Evolutionary conservation across 2,329 filamentous ascomycete species (phyloP), one percentile per base, ranked within the genome.

Genomic region (Sarocladiaceae sp.): DNA sequence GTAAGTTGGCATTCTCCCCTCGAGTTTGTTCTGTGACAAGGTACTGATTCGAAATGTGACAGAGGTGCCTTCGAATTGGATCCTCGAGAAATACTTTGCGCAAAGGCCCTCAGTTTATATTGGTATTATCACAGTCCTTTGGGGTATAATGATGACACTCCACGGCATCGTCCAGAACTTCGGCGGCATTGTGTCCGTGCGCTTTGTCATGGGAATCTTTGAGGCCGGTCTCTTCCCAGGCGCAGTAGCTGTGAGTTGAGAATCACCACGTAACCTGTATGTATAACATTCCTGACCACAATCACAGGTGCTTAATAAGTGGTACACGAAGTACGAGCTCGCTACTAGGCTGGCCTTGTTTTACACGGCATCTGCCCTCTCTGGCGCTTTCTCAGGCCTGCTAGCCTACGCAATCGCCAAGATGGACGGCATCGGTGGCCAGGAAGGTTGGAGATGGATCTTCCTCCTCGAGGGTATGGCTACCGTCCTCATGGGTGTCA

Each of bases 81-180:
- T 48, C 5, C 15, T 48, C 4, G 26, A 25, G 18, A 74, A 74
- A 3, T 69, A 84, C 56, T 55, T 52, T 13, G 10, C 29, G 8
- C 29, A 33, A 10, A 72, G 78, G 1, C 84, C 84, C 0, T 82
- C 78, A 29, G 65, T 84, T 35, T 88, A 87, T 59, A 73, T 86
- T 39, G 80, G 83, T 1, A 65, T 75, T 3, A 86, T 87, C 54
- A 86, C 87, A 75, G 62, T 81, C 3, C 62, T 76, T 8, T 75
- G 60, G 60, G 58, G 56, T 10, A 40, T 59, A n/a, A 53, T 56
- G 39, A 55, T 60, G 60, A 60, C 59, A 1, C 53, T 52, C 3
- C 57, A 55, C 17, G 60, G 59, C 1, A 15, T 62, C 17, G 58
- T 60, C 5, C 28, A 52, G 15, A 58, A 60, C 51, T 61, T 58